Percentiles rank a stretch among this genome's conserved stretches.
Evolutionary conservation across 495 filamentous ascomycete genomes (phyloP).

Genomic region (Aspergillus bridgeri): DNA sequence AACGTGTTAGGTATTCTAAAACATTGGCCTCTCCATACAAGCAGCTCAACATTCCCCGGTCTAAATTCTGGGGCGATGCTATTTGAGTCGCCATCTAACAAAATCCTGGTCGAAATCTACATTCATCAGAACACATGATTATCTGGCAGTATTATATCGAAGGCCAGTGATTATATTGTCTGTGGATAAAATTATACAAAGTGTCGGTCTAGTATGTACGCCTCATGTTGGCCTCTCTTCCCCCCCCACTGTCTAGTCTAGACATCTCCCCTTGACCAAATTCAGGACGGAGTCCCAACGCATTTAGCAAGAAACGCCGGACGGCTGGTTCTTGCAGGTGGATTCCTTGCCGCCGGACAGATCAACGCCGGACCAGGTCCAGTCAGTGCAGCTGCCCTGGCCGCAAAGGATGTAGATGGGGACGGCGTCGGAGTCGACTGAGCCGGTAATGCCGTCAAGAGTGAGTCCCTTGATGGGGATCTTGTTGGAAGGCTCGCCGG

Average conservation of each 20-base stretch:
- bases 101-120: not conserved
- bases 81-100: too few relatives aligned
- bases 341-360: constrained; percentile 48
- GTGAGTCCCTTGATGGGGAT: constrained; percentile 60
- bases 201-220: not conserved
- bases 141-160: not conserved
- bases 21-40: too few relatives aligned
- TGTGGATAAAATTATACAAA: not conserved
- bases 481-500: constrained; percentile 57
- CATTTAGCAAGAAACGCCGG: constrained; percentile 37
- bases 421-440: constrained; percentile 39
- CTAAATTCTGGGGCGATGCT: too few relatives aligned
- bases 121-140: not conserved
- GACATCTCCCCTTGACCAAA: not conserved
- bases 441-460: constrained; percentile 50
- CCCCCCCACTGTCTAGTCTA: not conserved
- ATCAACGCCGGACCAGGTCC: constrained; percentile 46
- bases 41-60: too few relatives aligned
- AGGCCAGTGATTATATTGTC: not conserved
- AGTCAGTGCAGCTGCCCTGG: constrained; percentile 38
- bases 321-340: constrained; percentile 42
- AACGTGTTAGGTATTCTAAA: too few relatives aligned
- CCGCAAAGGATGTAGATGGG: constrained; percentile 56
- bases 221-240: not conserved
- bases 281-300: not conserved